Conservation (phyloP, 352 stramenopile species). For the Plasmopara viticola region DNA sequence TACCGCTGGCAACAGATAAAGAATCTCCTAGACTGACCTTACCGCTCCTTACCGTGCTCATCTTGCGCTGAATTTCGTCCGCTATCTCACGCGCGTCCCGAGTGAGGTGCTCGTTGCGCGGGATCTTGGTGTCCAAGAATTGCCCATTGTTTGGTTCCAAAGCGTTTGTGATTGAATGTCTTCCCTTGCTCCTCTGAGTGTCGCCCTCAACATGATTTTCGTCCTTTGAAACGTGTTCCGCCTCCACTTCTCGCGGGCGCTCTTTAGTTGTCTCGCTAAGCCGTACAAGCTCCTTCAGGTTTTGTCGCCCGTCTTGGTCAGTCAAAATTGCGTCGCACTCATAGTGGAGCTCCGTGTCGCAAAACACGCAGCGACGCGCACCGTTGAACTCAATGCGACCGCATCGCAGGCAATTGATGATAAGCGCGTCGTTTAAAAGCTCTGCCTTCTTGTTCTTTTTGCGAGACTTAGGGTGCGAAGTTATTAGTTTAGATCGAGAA, state of each 20-base stretch:
- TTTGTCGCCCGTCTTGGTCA: conserved; percentile 30
- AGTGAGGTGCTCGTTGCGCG: conserved; percentile 46
- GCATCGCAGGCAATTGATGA: conserved; percentile 72
- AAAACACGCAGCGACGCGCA: conserved; percentile 47
- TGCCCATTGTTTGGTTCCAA: conserved; percentile 43
- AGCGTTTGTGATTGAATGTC: conserved; percentile 33
- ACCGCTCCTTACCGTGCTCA: conserved; percentile 29
- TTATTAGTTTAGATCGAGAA: conserved; percentile 26
- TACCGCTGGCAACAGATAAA: not conserved
- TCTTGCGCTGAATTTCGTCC: conserved; percentile 38
- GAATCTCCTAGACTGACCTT: conserved; percentile 1
- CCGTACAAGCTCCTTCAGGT: conserved; percentile 52
- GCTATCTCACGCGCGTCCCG: conserved; percentile 49
- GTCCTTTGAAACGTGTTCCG: conserved; percentile 31
- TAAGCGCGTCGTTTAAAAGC: conserved; percentile 43
- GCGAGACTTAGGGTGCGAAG: conserved; percentile 41
- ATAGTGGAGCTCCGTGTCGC: conserved; percentile 50
- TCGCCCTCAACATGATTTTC: conserved; percentile 18
- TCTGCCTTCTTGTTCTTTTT: conserved; percentile 36
- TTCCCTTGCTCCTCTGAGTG: not conserved
- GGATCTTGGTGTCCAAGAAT: conserved; percentile 34
- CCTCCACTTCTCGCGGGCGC: conserved; percentile 44
- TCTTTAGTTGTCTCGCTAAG: conserved; percentile 39
- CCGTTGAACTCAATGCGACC: conserved; percentile 63
- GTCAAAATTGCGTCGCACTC: conserved; percentile 27